These are phyloP conservation scores for Laburnicola sp. DNA, from an alignment of 2,329 filamentous ascomycete species.

Conservation along the genomic window DNA sequence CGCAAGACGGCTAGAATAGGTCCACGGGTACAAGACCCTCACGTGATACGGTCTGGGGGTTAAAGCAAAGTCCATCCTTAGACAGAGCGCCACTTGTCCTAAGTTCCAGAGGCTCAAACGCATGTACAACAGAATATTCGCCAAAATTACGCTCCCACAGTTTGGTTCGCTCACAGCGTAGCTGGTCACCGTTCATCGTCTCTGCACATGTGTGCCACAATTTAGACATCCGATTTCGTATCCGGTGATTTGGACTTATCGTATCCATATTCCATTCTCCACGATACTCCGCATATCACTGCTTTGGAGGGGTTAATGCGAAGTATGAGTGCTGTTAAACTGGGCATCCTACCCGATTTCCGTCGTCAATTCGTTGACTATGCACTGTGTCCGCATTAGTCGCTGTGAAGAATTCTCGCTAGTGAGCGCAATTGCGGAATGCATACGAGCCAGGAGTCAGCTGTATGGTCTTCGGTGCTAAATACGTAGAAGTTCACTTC, in stretches of 20 bases:
- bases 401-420: neutral
- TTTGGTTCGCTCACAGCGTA: slow-evolving; percentile 8
- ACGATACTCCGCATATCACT: neutral
- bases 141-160: neutral
- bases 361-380: neutral
- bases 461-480: slow-evolving; percentile 13
- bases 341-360: neutral
- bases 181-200: slow-evolving; percentile 4
- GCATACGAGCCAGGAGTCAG: slow-evolving; percentile 7
- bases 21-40: no score
- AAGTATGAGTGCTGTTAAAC: slow-evolving; percentile 13
- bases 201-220: neutral
- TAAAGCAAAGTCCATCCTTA: slow-evolving; percentile 4
- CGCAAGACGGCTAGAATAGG: no score
- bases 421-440: neutral
- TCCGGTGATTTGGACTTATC: slow-evolving; percentile 20
- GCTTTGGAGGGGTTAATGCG: slow-evolving; percentile 17
- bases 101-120: slow-evolving; percentile 9
- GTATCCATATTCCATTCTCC: neutral
- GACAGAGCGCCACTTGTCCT: neutral
- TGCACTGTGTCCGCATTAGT: neutral
- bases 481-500: slow-evolving; percentile 3
- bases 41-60: neutral
- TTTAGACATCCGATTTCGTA: slow-evolving; percentile 16
- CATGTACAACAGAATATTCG: slow-evolving; percentile 10